Conservation (phyloP, 768 basidiomycete species). For the Neoboletus subvelutipes region DNA sequence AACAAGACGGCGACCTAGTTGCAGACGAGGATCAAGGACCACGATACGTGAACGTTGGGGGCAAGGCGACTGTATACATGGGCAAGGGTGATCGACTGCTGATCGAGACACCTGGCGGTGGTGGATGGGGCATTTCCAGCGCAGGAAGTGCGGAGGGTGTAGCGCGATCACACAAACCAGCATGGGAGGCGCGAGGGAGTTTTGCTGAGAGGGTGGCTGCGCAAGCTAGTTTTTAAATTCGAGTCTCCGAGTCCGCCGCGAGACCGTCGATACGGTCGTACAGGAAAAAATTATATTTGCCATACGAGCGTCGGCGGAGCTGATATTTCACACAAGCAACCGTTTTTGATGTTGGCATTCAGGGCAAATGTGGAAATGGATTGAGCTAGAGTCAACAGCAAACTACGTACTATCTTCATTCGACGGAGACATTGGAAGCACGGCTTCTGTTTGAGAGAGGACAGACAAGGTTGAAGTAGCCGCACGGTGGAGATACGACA, state of each 20-base stretch:
- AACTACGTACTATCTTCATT: too few species aligned
- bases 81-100: slow-evolving; percentile 80
- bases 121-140: slow-evolving; percentile 67
- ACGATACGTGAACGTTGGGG: slow-evolving; percentile 81
- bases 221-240: slow-evolving; percentile 57
- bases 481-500: too few species aligned
- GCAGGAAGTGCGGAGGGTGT: slow-evolving; percentile 8
- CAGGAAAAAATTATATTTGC: too few species aligned
- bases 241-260: neutral
- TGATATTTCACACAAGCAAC: too few species aligned
- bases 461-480: too few species aligned
- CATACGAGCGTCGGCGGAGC: too few species aligned
- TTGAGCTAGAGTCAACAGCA: too few species aligned
- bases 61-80: slow-evolving; percentile 86
- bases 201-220: slow-evolving; percentile 61
- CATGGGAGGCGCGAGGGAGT: slow-evolving; percentile 74
- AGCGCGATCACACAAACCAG: slow-evolving; percentile 32
- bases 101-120: slow-evolving; percentile 89
- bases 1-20: slow-evolving; percentile 65
- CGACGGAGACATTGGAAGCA: too few species aligned
- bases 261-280: neutral
- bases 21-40: slow-evolving; percentile 37
- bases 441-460: too few species aligned
- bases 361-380: too few species aligned
- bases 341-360: too few species aligned